Conservation (phyloP, 768 basidiomycete genomes). For the Leccinum subgranulosum region DNA sequence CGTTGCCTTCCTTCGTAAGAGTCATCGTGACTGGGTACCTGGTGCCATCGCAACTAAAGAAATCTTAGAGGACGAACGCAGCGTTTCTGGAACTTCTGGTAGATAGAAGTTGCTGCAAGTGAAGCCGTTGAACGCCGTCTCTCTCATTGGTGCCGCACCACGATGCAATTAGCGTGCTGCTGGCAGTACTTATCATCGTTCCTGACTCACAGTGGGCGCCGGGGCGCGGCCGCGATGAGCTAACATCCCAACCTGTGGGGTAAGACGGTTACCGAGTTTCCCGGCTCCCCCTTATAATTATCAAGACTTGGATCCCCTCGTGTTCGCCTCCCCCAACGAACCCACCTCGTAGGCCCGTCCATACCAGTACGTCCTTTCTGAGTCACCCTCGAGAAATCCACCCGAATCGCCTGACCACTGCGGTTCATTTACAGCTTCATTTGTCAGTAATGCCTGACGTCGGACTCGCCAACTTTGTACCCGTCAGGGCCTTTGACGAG, state of each 20-base stretch:
- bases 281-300: slow-evolving; percentile 10
- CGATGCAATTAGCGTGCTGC: slow-evolving; percentile 3
- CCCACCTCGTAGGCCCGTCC: neutral
- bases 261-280: neutral
- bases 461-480: neutral
- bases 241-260: neutral
- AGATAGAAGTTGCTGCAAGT: neutral
- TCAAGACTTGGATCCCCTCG: neutral
- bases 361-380: slow-evolving; percentile 6
- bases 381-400: neutral
- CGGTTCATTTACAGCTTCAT: slow-evolving; percentile 1
- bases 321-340: neutral
- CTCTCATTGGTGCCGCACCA: slow-evolving; percentile 1
- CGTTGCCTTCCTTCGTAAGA: no score
- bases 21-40: neutral
- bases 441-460: slow-evolving; percentile 1
- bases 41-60: neutral
- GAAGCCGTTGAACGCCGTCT: slow-evolving; percentile 10
- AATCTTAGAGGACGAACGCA: neutral
- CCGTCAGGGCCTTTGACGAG: neutral
- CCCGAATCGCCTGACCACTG: neutral
- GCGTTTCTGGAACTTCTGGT: neutral
- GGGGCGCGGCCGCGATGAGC: neutral
- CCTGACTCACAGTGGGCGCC: neutral
- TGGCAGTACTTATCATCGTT: neutral